These are phyloP conservation scores for Teunomyces stri DNA, from an alignment of 805 yeast species.

Conservation along the genomic window DNA sequence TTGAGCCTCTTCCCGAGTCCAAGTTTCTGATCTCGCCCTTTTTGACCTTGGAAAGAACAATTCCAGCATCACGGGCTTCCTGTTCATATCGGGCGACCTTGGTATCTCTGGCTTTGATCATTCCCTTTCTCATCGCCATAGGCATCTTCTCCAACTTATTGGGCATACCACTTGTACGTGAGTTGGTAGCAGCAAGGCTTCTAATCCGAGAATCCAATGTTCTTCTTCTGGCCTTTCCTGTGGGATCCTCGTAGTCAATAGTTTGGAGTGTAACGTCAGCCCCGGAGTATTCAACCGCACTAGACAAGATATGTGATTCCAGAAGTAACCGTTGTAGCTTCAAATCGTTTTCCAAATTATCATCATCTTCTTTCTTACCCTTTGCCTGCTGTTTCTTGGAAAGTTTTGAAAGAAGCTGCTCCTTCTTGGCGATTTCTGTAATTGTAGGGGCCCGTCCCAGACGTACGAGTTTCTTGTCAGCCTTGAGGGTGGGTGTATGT, in stretches of 20 bases:
- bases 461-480: conserved; percentile 51
- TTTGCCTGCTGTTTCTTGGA: conserved; percentile 35
- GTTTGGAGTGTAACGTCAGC: conserved; percentile 67
- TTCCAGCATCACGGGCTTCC: conserved; percentile 88
- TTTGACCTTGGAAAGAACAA: conserved; percentile 68
- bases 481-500: conserved; percentile 29
- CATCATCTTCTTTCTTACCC: conserved; percentile 39
- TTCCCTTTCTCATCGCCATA: conserved; percentile 83
- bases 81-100: conserved; percentile 59
- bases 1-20: conserved; percentile 53
- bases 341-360: conserved; percentile 66
- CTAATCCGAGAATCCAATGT: conserved; percentile 60
- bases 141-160: conserved; percentile 74
- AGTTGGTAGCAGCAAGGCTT: conserved; percentile 37
- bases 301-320: conserved; percentile 66
- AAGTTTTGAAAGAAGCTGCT: conserved; percentile 20
- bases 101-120: conserved; percentile 55
- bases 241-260: conserved; percentile 56
- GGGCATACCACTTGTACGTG: conserved; percentile 45
- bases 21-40: conserved; percentile 64
- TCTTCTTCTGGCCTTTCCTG: conserved; percentile 68
- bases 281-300: conserved; percentile 50
- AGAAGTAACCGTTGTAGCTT: conserved; percentile 65
- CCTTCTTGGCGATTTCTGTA: conserved; percentile 25
- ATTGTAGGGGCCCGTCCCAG: conserved; percentile 62